Percentiles rank a stretch among this genome's conserved stretches.
These are phyloP conservation scores for Coelastrella sp. DNA, from an alignment of 139 green algal genomes.

Conservation along the genomic window DNA sequence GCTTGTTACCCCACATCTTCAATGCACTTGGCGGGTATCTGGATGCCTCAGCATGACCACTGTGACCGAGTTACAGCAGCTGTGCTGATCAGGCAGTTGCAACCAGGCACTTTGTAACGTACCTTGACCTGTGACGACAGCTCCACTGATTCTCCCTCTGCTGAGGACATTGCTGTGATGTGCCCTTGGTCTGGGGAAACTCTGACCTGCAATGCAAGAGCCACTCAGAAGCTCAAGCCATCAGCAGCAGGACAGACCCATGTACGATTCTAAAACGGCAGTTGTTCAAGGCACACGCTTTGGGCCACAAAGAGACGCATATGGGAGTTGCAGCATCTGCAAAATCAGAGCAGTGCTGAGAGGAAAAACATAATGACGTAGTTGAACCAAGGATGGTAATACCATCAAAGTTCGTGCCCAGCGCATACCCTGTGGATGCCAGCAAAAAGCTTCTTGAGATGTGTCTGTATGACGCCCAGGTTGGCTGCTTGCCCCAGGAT, in stretches of 20 bases:
- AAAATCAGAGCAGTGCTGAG: background rate
- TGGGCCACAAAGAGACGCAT: no score
- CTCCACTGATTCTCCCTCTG: slow-evolving; percentile 77
- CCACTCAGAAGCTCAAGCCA: no score
- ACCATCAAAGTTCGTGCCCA: no score
- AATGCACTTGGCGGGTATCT: no score
- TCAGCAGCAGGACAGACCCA: background rate
- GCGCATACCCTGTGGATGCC: slow-evolving; percentile 79
- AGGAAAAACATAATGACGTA: background rate
- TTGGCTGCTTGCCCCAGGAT: slow-evolving; percentile 85
- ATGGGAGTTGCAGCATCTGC: background rate
- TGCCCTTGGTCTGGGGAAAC: slow-evolving; percentile 47
- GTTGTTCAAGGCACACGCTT: no score
- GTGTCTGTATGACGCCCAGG: slow-evolving; percentile 81
- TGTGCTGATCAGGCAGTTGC: no score
- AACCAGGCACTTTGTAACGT: background rate
- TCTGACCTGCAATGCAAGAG: slow-evolving; percentile 42
- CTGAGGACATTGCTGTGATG: slow-evolving; percentile 73
- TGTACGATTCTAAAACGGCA: background rate
- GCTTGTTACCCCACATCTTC: background rate
- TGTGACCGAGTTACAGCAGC: no score
- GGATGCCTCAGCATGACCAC: no score
- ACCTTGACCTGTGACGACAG: slow-evolving; percentile 67
- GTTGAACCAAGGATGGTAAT: background rate
- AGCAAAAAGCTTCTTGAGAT: slow-evolving; percentile 92